Conservation (phyloP, 345 rosid species). For the Lepidium aucheri region DNA sequence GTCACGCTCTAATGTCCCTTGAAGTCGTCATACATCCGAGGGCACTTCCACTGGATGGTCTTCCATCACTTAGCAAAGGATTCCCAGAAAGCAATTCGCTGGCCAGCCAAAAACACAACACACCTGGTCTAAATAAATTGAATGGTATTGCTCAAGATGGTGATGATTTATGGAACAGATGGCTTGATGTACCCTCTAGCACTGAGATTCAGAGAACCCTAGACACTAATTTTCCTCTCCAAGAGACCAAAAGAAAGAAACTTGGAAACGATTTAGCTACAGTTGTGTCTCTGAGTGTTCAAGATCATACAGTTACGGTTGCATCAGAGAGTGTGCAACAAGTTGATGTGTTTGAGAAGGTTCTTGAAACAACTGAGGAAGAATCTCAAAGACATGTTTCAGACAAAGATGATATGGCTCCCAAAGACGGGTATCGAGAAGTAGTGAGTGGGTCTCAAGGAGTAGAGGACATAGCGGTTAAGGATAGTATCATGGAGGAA, state of each 20-base stretch:
- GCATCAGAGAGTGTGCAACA: conserved; percentile 21
- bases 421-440: neutral
- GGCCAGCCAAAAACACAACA: conserved; percentile 21
- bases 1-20: conserved; percentile 59
- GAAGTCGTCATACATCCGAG: conserved; percentile 87
- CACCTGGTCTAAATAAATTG: conserved; percentile 19
- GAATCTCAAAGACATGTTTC: conserved; percentile 25
- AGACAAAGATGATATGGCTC: conserved; percentile 15
- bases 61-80: conserved; percentile 23
- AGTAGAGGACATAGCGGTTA: conserved; percentile 4
- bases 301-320: conserved; percentile 24
- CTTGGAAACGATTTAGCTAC: conserved; percentile 23
- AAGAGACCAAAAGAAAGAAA: conserved; percentile 17
- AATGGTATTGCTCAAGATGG: conserved; percentile 29
- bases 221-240: conserved; percentile 3
- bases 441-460: conserved; percentile 1
- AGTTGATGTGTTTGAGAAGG: neutral
- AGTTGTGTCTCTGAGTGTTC: conserved; percentile 7
- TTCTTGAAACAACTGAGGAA: conserved; percentile 15
- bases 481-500: conserved; percentile 23
- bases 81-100: conserved; percentile 19
- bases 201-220: conserved; percentile 16
- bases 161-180: conserved; percentile 32
- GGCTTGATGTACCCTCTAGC: conserved; percentile 13
- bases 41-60: conserved; percentile 48